phyloP scores from a whole-genome alignment of 805 yeast species.

The Candida palmyrensis region DNA sequence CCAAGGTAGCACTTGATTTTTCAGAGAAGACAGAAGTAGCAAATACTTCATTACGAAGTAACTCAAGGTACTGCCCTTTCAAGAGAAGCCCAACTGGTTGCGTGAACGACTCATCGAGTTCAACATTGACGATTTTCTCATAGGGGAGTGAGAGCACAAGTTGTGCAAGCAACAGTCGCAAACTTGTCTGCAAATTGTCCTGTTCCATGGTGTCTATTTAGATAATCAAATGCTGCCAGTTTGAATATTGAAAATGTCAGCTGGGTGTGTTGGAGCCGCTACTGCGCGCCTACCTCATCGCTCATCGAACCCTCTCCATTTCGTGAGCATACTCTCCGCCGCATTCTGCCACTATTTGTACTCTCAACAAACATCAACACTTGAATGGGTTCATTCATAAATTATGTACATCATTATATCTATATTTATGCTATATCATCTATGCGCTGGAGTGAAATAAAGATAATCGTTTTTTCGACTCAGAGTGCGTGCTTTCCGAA shows the following conservation, averaged over 20 bases:
- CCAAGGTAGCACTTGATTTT: conserved; percentile 10
- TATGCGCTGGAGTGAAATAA: conserved; percentile 4
- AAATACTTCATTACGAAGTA: conserved; percentile 18
- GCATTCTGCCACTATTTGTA: no score
- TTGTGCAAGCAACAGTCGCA: conserved; percentile 8
- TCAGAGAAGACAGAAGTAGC: conserved; percentile 13
- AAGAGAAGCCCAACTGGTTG: conserved; percentile 14
- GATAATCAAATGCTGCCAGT: no score
- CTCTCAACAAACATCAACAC: no score
- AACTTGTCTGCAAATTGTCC: not conserved
- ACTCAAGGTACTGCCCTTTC: conserved; percentile 20
- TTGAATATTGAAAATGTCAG: no score
- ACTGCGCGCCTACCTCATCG: no score
- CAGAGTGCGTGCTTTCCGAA: conserved; percentile 15
- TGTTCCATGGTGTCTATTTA: no score
- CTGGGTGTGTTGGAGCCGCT: no score
- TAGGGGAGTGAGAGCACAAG: conserved; percentile 9
- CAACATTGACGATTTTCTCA: conserved; percentile 4
- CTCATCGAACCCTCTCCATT: no score
- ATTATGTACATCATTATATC: no score
- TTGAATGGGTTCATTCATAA: no score
- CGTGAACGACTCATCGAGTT: conserved; percentile 1
- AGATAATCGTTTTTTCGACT: conserved; percentile 2
- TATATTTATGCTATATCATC: no score
- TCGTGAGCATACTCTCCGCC: no score